Evolutionary conservation across 2,329 filamentous ascomycete species (phyloP), one percentile per base, ranked within the genome.

Genomic region (Hirsutella rhossiliensis): DNA sequence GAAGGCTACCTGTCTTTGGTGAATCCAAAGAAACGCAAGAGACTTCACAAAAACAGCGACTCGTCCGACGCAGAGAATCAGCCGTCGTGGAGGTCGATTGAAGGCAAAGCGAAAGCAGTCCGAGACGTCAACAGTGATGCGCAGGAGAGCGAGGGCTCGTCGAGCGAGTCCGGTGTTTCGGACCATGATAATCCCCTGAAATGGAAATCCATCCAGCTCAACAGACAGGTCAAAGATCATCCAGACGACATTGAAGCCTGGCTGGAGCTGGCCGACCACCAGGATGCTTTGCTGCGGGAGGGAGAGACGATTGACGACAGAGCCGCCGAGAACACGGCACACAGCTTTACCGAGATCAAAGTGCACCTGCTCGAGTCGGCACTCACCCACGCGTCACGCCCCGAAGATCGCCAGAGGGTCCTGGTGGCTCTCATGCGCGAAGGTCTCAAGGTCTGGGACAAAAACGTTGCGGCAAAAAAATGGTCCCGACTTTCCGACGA

Each of bases 341-440:
- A 73, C 48, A 82, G 82, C 48, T 76, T 86, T 44, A 80, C 87
- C 4, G 83, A 92, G 50, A 78, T 95, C 44, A 90, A 87, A 51
- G 65, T 94, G 3, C 79, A 82, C 2, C 77, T 94, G 48, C 85
- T 89, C 47, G 79, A 90, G 50, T 80, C 87, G 48, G 89, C 89
- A 0, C 60, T 95, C 8, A 64, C 69, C 11, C 75, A 82, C 39
- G 68, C 76, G 6, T 50, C 52, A 4, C 58, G 59, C 1, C 62
- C 66, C 1, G 53, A 65, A 31, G 71, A 73, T 37, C 72, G 75
- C 15, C 75, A 84, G 47, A 65, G 63, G 9, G 68, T 96, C 1
- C 59, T 88, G 7, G 61, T 84, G 11, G 78, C 76, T 4, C 68
- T 88, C 45, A 81, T 96, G 72, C 69, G 73, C 8, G 84, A 94